phyloP scores from a whole-genome alignment of 331 rosid genomes.

The Ulmus americana region DNA sequence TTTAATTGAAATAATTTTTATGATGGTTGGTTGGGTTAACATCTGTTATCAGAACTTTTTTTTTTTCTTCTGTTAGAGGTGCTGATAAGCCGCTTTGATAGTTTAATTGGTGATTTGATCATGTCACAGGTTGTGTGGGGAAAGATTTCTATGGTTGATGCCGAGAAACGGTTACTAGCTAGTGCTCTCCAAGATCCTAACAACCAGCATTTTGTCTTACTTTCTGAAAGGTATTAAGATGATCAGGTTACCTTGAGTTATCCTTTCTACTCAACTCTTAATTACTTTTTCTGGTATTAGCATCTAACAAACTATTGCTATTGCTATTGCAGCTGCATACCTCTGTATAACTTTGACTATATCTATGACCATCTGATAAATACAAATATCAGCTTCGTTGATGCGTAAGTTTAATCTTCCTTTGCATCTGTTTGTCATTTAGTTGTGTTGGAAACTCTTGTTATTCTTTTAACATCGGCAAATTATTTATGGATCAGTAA shows the following conservation, averaged over 20 bases:
- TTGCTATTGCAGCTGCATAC: constrained; percentile 83
- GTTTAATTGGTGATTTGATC: constrained; percentile 12
- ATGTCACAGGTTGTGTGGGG: constrained; percentile 94
- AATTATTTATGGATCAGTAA: background rate
- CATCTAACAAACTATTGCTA: constrained; percentile 27
- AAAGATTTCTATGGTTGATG: constrained; percentile 94
- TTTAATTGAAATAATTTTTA: background rate
- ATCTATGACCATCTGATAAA: constrained; percentile 69
- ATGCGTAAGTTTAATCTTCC: constrained; percentile 51
- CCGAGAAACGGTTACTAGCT: constrained; percentile 89
- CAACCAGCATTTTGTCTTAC: constrained; percentile 90
- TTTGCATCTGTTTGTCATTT: background rate
- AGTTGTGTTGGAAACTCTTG: background rate
- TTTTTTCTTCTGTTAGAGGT: background rate
- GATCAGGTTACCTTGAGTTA: constrained; percentile 17
- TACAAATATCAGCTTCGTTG: constrained; percentile 89
- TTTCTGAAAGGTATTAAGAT: constrained; percentile 77
- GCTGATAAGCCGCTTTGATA: constrained; percentile 10
- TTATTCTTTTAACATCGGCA: background rate
- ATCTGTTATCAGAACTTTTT: background rate
- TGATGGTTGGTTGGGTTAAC: too few species aligned
- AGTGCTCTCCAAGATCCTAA: constrained; percentile 80
- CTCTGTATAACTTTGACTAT: constrained; percentile 73
- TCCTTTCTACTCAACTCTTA: constrained; percentile 14
- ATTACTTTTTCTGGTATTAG: constrained; percentile 23